These are phyloP conservation scores for Neohortaea acidophila DNA, from an alignment of 495 filamentous ascomycete species.

Conservation along the genomic window DNA sequence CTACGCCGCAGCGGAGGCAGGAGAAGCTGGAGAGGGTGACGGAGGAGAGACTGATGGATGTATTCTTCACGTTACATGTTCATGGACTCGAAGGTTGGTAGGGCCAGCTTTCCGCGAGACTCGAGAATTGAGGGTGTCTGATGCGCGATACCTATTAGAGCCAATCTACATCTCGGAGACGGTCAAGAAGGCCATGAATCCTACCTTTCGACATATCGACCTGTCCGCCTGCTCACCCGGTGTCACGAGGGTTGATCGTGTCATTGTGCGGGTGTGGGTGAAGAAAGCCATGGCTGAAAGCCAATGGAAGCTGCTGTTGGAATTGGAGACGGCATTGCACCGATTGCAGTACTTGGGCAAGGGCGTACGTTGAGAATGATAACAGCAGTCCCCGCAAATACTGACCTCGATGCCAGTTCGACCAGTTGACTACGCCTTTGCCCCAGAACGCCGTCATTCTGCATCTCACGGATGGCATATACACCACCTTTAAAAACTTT, in stretches of 20 bases:
- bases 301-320: conserved; percentile 52
- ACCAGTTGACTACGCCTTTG: conserved; percentile 59
- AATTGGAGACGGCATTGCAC: conserved; percentile 52
- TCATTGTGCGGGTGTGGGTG: conserved; percentile 65
- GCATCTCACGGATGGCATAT: conserved; percentile 77
- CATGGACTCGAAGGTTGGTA: conserved; percentile 21
- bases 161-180: conserved; percentile 88
- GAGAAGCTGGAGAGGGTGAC: conserved; percentile 60
- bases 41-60: conserved; percentile 60
- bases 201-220: conserved; percentile 78
- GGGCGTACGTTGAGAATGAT: conserved; percentile 33
- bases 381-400: neutral
- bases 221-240: conserved; percentile 49
- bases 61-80: conserved; percentile 72
- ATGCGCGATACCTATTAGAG: conserved; percentile 24
- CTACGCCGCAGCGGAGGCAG: conserved; percentile 54
- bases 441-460: conserved; percentile 76
- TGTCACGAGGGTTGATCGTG: conserved; percentile 45
- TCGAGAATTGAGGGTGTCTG: neutral
- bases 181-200: conserved; percentile 66
- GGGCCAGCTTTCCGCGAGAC: neutral
- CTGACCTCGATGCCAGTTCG: conserved; percentile 28
- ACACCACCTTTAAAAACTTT: conserved; percentile 53
- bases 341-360: conserved; percentile 70
- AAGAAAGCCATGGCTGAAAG: conserved; percentile 39